Conservation (phyloP, 805 yeast species). For the Alloascoidea hylecoeti region DNA sequence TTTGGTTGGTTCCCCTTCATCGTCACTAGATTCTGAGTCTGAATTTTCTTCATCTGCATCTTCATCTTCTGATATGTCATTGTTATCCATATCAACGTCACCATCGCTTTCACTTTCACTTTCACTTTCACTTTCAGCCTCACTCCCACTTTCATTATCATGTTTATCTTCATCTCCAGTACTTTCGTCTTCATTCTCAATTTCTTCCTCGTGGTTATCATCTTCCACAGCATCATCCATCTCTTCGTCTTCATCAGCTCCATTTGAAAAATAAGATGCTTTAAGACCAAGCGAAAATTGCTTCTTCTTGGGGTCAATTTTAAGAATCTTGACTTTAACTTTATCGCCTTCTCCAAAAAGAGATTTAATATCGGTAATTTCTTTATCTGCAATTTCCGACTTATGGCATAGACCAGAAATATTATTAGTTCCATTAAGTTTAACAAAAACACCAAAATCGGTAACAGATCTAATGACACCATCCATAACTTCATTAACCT, state of each 20-base stretch:
- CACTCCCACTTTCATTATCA: constrained; percentile 11
- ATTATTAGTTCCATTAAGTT: constrained; percentile 57
- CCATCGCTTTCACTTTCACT: constrained; percentile 13
- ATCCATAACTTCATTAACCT: constrained; percentile 56
- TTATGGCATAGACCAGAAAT: constrained; percentile 82
- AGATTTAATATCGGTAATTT: constrained; percentile 38
- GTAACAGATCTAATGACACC: constrained; percentile 69
- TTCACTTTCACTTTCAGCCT: constrained; percentile 11
- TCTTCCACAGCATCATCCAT: constrained; percentile 11
- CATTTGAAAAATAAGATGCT: constrained; percentile 64
- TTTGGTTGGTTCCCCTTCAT: constrained; percentile 18
- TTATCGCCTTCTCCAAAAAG: constrained; percentile 83
- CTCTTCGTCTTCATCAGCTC: constrained; percentile 19
- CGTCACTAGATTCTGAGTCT: constrained; percentile 18
- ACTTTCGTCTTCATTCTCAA: constrained; percentile 9
- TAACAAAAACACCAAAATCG: constrained; percentile 86
- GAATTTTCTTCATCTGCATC: constrained; percentile 16
- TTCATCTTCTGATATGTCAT: constrained; percentile 14
- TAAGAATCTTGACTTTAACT: constrained; percentile 72
- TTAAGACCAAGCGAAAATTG: constrained; percentile 86
- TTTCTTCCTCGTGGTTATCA: constrained; percentile 7
- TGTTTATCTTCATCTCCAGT: neutral
- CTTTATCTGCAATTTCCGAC: constrained; percentile 58
- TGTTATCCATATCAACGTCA: constrained; percentile 13
- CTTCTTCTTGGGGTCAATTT: constrained; percentile 46